Conservation (phyloP, 1,139 yeast genomes). For the Candida neerlandica region DNA sequence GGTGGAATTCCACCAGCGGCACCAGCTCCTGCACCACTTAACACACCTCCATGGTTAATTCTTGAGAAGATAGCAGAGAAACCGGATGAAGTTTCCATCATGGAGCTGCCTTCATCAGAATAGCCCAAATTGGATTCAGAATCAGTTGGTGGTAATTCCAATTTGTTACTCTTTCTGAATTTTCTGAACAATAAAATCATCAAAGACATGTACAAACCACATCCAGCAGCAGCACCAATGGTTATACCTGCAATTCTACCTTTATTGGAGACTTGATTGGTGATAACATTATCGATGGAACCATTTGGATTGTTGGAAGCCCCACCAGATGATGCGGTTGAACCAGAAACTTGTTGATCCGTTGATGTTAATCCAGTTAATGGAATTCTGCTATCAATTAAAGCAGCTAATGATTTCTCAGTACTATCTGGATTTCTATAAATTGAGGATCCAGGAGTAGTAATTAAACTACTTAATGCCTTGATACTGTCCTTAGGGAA, state of each 20-base stretch:
- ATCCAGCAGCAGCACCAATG: conserved; percentile 71
- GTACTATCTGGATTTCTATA: conserved; percentile 54
- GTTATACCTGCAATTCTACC: conserved; percentile 60
- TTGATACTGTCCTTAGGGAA: conserved; percentile 56
- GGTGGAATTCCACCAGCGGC: conserved; percentile 1
- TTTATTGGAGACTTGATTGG: conserved; percentile 25
- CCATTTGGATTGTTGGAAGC: conserved; percentile 31
- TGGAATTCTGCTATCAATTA: conserved; percentile 68
- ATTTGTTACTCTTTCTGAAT: conserved; percentile 34
- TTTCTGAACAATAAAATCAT: conserved; percentile 48
- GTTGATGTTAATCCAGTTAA: conserved; percentile 48
- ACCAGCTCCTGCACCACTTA: conserved; percentile 11
- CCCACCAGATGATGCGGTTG: conserved; percentile 8
- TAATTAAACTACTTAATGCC: conserved; percentile 47
- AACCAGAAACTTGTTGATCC: conserved; percentile 11
- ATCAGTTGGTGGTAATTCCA: conserved; percentile 48
- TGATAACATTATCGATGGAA: conserved; percentile 39
- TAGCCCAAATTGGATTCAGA: conserved; percentile 41
- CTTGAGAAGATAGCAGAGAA: conserved; percentile 37
- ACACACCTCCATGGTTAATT: conserved; percentile 22
- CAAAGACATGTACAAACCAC: conserved; percentile 55
- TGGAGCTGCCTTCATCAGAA: conserved; percentile 20
- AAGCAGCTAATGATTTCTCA: conserved; percentile 49
- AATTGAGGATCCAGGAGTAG: conserved; percentile 46
- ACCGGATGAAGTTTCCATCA: conserved; percentile 22